phyloP scores from a whole-genome alignment of 768 basidiomycete genomes.

The Cytidiella melzeri region DNA sequence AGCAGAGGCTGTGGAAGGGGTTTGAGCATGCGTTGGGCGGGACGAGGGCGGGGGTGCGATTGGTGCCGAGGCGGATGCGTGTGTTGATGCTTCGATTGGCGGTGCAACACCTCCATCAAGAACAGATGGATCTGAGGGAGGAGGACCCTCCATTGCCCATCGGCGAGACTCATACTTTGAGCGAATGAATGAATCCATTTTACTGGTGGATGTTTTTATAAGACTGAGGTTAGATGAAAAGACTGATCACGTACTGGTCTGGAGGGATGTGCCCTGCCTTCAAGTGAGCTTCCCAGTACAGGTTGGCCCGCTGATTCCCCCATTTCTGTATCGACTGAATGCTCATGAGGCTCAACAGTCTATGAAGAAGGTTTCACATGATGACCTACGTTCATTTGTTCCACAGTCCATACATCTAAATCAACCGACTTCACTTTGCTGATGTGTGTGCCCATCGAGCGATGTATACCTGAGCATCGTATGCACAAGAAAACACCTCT shows the following conservation, averaged over 20 bases:
- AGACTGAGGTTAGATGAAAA: neutral
- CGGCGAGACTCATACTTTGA: conserved; percentile 92
- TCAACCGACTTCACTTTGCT: conserved; percentile 97
- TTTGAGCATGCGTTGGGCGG: conserved; percentile 10
- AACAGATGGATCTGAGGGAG: conserved; percentile 72
- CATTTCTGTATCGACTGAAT: conserved; percentile 81
- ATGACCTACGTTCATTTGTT: conserved; percentile 83
- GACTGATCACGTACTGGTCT: conserved; percentile 72
- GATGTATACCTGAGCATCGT: conserved; percentile 94
- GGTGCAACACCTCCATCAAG: conserved; percentile 47
- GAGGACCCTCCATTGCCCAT: conserved; percentile 91
- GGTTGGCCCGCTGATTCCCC: conserved; percentile 90
- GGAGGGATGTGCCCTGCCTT: conserved; percentile 88
- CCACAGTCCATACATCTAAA: conserved; percentile 95
- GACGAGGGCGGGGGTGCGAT: conserved; percentile 12
- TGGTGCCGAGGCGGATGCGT: too few relatives aligned
- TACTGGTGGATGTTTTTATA: conserved; percentile 42
- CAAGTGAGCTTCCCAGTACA: conserved; percentile 97
- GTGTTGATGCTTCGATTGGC: too few relatives aligned
- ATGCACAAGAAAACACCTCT: conserved; percentile 96
- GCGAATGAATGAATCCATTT: conserved; percentile 96
- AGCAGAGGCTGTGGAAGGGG: conserved; percentile 2
- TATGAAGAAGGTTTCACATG: conserved; percentile 1
- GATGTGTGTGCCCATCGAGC: conserved; percentile 98
- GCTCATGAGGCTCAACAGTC: neutral